phyloP scores from a whole-genome alignment of 1,284 basidiomycete genomes.

The Trametes sp. region DNA sequence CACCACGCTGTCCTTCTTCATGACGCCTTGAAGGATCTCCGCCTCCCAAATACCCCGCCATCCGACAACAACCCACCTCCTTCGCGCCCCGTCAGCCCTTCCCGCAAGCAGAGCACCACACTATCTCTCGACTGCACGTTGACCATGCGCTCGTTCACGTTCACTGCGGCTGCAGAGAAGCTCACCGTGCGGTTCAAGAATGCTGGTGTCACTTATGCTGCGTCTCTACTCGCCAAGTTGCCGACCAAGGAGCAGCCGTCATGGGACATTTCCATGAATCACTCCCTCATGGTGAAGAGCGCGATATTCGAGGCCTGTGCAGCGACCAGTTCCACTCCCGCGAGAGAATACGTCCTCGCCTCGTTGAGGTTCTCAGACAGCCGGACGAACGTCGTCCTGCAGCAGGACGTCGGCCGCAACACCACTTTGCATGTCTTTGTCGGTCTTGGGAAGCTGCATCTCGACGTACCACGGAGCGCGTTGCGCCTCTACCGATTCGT shows the following conservation, averaged over 20 bases:
- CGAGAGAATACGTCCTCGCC: conserved; percentile 64
- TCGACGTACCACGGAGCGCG: conserved; percentile 80
- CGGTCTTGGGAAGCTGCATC: conserved; percentile 52
- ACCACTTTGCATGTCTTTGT: conserved; percentile 53
- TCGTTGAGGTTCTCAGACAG: conserved; percentile 57
- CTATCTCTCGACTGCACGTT: conserved; percentile 36
- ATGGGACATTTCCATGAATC: conserved; percentile 53
- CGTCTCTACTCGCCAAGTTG: conserved; percentile 48
- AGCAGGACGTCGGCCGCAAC: conserved; percentile 51
- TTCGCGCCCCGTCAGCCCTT: conserved; percentile 6
- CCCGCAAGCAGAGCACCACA: conserved; percentile 5
- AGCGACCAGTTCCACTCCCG: conserved; percentile 46
- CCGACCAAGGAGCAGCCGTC: conserved; percentile 30
- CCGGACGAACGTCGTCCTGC: conserved; percentile 53
- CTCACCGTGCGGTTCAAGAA: conserved; percentile 56
- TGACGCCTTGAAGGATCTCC: conserved; percentile 2
- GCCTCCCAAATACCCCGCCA: not conserved
- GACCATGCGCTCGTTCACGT: conserved; percentile 44
- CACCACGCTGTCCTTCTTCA: conserved; percentile 21
- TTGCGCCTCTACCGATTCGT: conserved; percentile 77
- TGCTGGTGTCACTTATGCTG: conserved; percentile 49
- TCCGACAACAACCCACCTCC: not conserved
- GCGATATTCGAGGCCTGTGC: conserved; percentile 67
- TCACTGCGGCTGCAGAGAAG: conserved; percentile 63
- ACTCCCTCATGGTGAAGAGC: conserved; percentile 55